Conservation (phyloP, 345 rosid species). For the Acer yangbiense region DNA sequence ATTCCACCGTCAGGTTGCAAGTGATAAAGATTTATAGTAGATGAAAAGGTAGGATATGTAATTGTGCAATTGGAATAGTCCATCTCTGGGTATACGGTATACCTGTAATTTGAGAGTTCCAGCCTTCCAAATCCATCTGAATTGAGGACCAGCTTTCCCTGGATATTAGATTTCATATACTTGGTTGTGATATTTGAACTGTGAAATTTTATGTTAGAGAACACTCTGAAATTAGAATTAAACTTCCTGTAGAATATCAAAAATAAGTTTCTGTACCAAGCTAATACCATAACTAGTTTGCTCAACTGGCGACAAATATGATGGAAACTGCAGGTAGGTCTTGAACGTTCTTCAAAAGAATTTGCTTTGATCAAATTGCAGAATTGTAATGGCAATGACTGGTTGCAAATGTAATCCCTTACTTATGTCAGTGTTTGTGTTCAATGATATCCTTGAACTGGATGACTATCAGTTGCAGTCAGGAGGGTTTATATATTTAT, state of each 20-base stretch:
- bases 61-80: not conserved
- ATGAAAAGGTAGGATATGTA: not conserved
- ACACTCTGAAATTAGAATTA: not conserved
- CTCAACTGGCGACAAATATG: not conserved
- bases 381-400: not conserved
- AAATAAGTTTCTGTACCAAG: not conserved
- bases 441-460: not conserved
- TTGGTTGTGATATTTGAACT: not conserved
- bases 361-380: not conserved
- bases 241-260: not conserved
- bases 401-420: not conserved
- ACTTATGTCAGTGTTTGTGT: not conserved
- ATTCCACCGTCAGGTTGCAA: not conserved
- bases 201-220: not conserved
- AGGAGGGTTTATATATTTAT: not conserved
- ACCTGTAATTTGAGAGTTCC: not conserved
- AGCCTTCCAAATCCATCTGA: not conserved
- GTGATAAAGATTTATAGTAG: not conserved
- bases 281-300: not conserved
- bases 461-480: not conserved
- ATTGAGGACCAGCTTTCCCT: not conserved
- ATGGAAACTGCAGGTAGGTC: not conserved
- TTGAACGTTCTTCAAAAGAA: not conserved
- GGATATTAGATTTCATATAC: not conserved
- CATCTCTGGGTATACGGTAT: not conserved